These are phyloP conservation scores for Stentor roeselii DNA, from an alignment of 73 alveolate genomes.

Conservation along the genomic window DNA sequence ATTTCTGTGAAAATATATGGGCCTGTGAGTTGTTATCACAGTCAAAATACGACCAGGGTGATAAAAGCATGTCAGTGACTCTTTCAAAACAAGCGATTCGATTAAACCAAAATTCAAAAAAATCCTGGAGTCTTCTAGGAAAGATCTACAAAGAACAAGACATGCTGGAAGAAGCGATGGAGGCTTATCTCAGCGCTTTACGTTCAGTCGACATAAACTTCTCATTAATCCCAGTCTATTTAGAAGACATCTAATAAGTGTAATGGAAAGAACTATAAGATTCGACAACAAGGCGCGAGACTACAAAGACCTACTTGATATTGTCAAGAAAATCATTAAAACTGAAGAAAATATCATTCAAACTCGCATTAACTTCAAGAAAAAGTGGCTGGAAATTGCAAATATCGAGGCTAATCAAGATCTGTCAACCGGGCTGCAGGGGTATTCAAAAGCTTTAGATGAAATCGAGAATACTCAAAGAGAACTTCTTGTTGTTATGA, in stretches of 20 bases:
- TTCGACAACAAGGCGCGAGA: not conserved
- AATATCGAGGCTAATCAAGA: not conserved
- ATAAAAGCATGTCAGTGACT: not conserved
- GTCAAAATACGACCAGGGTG: slow-evolving; percentile 7
- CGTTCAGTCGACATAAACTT: not conserved
- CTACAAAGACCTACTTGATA: slow-evolving; percentile 5
- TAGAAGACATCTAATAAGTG: not conserved
- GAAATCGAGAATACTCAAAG: not conserved
- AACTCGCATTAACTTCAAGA: not conserved
- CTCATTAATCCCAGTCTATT: not conserved
- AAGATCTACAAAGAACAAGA: not conserved
- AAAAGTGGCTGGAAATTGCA: slow-evolving; percentile 16
- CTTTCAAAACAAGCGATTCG: not conserved
- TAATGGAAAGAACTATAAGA: not conserved
- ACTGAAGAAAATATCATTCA: slow-evolving; percentile 22
- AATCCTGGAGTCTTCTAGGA: slow-evolving; percentile 6
- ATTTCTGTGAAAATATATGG: not conserved
- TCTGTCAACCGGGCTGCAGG: not conserved
- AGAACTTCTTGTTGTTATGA: not conserved
- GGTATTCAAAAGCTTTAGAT: not conserved
- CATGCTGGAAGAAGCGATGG: not conserved
- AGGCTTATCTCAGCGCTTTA: not conserved
- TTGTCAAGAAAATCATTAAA: slow-evolving; percentile 12
- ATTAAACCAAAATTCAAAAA: not conserved
- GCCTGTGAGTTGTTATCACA: not conserved